phyloP scores from a whole-genome alignment of 192 early-diverging fungal species.

The Nowakowskiella sp. region DNA sequence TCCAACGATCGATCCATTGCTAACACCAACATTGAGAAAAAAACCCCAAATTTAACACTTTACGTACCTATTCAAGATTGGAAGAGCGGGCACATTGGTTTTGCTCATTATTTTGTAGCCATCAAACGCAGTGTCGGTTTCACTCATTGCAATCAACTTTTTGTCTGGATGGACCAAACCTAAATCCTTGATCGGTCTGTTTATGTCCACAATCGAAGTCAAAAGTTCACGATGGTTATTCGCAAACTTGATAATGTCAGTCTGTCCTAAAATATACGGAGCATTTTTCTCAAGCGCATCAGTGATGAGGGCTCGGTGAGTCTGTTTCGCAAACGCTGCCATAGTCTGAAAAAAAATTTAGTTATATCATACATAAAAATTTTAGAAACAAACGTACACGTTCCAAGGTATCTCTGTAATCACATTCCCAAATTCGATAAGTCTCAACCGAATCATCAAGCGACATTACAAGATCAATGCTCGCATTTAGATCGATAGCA shows the following conservation, averaged over 20 bases:
- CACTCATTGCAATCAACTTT: constrained; percentile 28
- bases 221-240: constrained; percentile 30
- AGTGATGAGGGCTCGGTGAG: constrained; percentile 51
- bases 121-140: constrained; percentile 34
- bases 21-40: constrained; percentile 1
- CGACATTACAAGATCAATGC: too few relatives aligned
- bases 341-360: constrained; percentile 18
- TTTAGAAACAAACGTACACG: constrained; percentile 7
- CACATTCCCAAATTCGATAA: constrained; percentile 33
- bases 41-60: background rate
- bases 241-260: constrained; percentile 50
- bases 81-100: constrained; percentile 43
- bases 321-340: constrained; percentile 45
- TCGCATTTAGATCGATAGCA: too few relatives aligned
- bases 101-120: constrained; percentile 46
- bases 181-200: constrained; percentile 26
- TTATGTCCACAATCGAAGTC: constrained; percentile 20
- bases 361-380: background rate
- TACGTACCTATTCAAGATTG: constrained; percentile 42
- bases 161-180: constrained; percentile 7
- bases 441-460: too few relatives aligned
- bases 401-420: constrained; percentile 33
- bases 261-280: constrained; percentile 50
- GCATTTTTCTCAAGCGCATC: constrained; percentile 25
- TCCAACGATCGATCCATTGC: constrained; percentile 26